These are phyloP conservation scores for Marchantia polymorpha DNA, from an alignment of 225 moss, liverwort and hornwort species.

Conservation along the genomic window DNA sequence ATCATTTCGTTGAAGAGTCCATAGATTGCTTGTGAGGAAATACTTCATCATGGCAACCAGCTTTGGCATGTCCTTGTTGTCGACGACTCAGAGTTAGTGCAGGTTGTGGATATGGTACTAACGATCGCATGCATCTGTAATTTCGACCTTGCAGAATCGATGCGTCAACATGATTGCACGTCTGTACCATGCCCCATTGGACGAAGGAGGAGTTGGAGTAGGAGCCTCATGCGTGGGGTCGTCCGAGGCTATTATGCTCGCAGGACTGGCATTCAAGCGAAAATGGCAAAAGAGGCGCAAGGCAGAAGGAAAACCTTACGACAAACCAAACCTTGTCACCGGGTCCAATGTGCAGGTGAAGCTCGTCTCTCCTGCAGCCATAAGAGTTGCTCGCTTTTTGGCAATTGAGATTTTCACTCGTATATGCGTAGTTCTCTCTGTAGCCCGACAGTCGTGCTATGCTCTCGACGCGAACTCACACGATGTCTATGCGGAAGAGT, in stretches of 20 bases:
- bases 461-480: too few species aligned
- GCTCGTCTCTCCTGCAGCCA: background rate
- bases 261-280: slow-evolving; percentile 90
- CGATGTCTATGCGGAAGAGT: too few species aligned
- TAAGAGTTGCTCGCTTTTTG: background rate
- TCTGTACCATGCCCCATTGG: slow-evolving; percentile 68
- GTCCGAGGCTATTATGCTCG: slow-evolving; percentile 96
- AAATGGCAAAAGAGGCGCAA: slow-evolving; percentile 84
- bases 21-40: too few species aligned
- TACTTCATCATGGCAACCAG: too few species aligned
- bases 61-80: too few species aligned
- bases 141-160: slow-evolving; percentile 51
- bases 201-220: slow-evolving; percentile 54
- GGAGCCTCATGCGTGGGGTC: slow-evolving; percentile 94
- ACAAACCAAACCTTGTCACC: slow-evolving; percentile 92
- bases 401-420: background rate
- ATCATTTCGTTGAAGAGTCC: too few species aligned
- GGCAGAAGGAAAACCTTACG: slow-evolving; percentile 66
- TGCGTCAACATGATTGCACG: slow-evolving; percentile 93
- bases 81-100: too few species aligned
- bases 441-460: too few species aligned
- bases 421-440: too few species aligned
- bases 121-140: too few species aligned
- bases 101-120: too few species aligned
- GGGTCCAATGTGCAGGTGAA: slow-evolving; percentile 92